Conservation (phyloP, 805 yeast species). For the Kodamaea fukazawae region DNA sequence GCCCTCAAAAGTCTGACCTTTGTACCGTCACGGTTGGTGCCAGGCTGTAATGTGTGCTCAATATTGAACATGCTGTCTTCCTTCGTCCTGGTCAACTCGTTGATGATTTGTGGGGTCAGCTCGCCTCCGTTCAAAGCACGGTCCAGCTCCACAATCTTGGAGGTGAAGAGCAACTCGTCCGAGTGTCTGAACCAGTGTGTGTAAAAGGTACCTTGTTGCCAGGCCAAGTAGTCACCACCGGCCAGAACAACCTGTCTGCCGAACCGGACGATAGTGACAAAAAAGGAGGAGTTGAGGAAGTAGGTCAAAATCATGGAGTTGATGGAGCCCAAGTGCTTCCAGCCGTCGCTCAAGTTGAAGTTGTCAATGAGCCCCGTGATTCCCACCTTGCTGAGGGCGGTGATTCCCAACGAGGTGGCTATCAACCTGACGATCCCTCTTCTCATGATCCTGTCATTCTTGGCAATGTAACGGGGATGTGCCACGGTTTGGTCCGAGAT, state of each 20-base stretch:
- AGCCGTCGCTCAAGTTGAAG: constrained; percentile 37
- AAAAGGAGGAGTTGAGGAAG: constrained; percentile 39
- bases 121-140: constrained; percentile 47
- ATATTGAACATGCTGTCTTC: constrained; percentile 20
- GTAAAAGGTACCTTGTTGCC: constrained; percentile 65
- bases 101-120: constrained; percentile 28
- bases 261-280: constrained; percentile 38
- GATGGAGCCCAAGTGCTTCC: constrained; percentile 41
- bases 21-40: constrained; percentile 35
- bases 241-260: constrained; percentile 37
- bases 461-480: constrained; percentile 45
- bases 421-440: constrained; percentile 30
- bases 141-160: constrained; percentile 65
- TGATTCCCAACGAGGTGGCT: constrained; percentile 30
- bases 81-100: constrained; percentile 35
- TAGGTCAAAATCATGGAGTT: constrained; percentile 47
- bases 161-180: constrained; percentile 66
- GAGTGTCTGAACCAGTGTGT: constrained; percentile 62
- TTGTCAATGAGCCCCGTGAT: constrained; percentile 34
- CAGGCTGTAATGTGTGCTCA: constrained; percentile 32
- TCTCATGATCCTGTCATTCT: constrained; percentile 29
- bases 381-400: constrained; percentile 42
- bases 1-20: constrained; percentile 38
- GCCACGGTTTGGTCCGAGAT: constrained; percentile 63
- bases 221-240: constrained; percentile 55